Evolutionary conservation across 2,329 filamentous ascomycete genomes (phyloP), one percentile per base, ranked within the genome.

Genomic region (Dissoconium aciculare): DNA sequence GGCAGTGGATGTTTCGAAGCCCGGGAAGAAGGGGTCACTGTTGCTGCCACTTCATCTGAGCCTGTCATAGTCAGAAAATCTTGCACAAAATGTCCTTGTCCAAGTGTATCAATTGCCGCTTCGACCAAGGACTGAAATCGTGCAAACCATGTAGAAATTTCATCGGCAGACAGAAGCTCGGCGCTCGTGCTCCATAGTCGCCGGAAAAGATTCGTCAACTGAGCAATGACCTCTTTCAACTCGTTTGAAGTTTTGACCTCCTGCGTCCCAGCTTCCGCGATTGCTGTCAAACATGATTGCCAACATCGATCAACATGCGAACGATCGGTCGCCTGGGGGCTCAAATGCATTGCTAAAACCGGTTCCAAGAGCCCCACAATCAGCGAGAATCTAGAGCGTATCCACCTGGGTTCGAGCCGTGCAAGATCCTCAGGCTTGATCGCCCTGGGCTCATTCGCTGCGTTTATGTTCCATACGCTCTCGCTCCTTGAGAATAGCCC

Each of bases 161-260:
- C 31, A 17, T 30, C 31, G 14, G 32, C 33, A 13, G 28, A 15
- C 11, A 27, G 5, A 4, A 35, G 26, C 14, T 31, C 21, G 12
- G 26, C 27, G 16, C 25, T 28, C 11, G 37, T 31, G 10, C 61
- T 61, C 82, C 84, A 92, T 2, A 85, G 54, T 15, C 67, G 70
- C 28, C 72, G 68, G 5, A 93, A 58, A 13, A 84, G 56, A 25
- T 72, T 72, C 29, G 87, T 66, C 13, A 84, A 64, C 25, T 71
- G 66, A 13, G 79, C 76, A 38, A 93, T 67, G 35, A 85, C 87
- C 37, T 74, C 69, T 47, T 81, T 79, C 1, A 84, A 81, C 38
- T 95, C 87, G 9, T 69, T 69, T 0, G 83, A 84, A 5, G 85
- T 75, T 45, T 87, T 92, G 44, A 98, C 78, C 54, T 98, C 89